Base-by-base conservation (phyloP, 176 grass and related monocot genomes). In the Carex scoparia region DNA sequence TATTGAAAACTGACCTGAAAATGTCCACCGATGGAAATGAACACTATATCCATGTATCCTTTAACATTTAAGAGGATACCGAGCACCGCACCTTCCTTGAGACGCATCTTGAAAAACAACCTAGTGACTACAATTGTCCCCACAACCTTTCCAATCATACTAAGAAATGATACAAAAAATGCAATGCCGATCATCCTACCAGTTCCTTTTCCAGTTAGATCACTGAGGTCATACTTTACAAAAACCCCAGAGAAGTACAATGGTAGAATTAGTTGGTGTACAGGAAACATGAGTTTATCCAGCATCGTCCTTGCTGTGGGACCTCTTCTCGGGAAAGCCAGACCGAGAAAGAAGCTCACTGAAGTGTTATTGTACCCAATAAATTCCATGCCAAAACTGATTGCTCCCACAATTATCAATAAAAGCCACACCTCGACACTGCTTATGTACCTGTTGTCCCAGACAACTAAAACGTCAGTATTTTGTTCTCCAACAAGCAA, bases 61-160 rank as follows among this genome's bases (percentile, higher is more conserved):
- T 93, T 97, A 14, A 85, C 91, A 49, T 97, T 97, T 64, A 97
- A 87, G 67, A 97, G 58, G 7, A 86, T 86, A 31, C 94, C 91
- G 0, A 97, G 87, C 76, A 93, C 86, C 42, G 91, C 42, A 12
- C 89, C 81, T 75, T 97, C 91, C 23, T 83, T 37, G 2, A 80
- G 18, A 3, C 69, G 54, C 33, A 93, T 87, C 75, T 87, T 83
- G 0, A 95, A 68, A 19, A 86, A 32, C 1, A 64, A 64, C 3
- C 85, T 65, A 0, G 89, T 80, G 12, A 79, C 81, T 7, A 79
- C 27, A 37, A 90, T 77, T 8, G 94, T 97, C 18, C 94, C 91
- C 46, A 16, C 83, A 66, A 97, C 89, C 86, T 93, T 97, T 38
- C 91, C 91, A 3, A 19, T 49, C 1, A 84, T 84, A 49, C 89